Base-by-base conservation (phyloP, 179 eudicot species). In the Spergularia azorica region DNA sequence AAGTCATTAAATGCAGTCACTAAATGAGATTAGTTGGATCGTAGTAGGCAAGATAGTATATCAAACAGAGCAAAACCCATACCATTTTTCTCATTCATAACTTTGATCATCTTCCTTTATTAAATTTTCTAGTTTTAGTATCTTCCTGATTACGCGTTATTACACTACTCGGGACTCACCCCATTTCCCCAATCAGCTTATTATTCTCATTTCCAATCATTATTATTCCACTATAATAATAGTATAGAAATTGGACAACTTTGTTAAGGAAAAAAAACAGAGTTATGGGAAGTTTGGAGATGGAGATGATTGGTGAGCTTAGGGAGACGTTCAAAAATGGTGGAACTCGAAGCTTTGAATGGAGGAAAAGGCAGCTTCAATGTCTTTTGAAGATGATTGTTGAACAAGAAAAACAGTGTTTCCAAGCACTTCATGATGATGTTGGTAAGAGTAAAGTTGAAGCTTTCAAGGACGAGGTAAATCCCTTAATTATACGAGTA, bases 301-400 rank as follows among this genome's bases (percentile, higher is more conserved):
- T 50, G 57, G 58, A 39, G 46, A 54, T 41, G 36, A n/a, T 58
- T 1, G 51, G 2, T 10, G 92, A 87, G 82, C 72, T 91, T 61
- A 83, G 86, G 74, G 71, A 83, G 46, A 85, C 87, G 26, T 91
- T 93, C 80, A 86, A 75, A 17, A 85, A 83, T 51, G 92, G 98
- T 15, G 80, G 51, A 76, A 95, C 97, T 1, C 88, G 81, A 75
- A 84, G 84, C 18, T 71, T 71, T 12, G 81, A 72, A 56, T 93
- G 89, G 89, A 77, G 89, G 72, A 81, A 74, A 72, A 3, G 80
- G 1, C 89, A 86, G 51, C 83, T 86, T 9, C 36, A 77, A 58
- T 60, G 77, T 38, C 71, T 86, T 7, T 56, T 77, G n/a, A 79
- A 77, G 8, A 50, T 86, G 87, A 26, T 86, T 9, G 7, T 12